Evolutionary conservation across 345 rosid genomes (phyloP).

Genomic region (Sonneratia caseolaris): DNA sequence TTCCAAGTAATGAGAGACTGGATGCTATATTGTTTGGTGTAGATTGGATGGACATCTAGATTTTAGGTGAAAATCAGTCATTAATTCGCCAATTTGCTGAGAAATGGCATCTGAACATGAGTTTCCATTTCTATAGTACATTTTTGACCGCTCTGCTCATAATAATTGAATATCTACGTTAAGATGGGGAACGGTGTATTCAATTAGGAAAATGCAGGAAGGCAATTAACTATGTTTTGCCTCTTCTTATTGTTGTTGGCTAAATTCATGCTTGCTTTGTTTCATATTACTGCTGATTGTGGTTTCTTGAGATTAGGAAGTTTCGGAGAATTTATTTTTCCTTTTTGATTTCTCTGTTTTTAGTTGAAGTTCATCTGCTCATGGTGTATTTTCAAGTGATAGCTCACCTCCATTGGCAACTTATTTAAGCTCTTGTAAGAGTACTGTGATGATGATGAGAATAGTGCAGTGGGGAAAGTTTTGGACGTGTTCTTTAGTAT

Average conservation of each 20-base stretch:
- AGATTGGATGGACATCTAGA: not conserved
- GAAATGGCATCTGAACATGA: not conserved
- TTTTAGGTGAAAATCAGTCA: not conserved
- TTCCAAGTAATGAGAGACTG: not conserved
- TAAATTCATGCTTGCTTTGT: not conserved
- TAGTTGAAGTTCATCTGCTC: not conserved
- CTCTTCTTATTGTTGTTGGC: not conserved
- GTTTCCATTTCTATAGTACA: not conserved
- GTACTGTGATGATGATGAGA: too few species aligned
- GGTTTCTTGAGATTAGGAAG: not conserved
- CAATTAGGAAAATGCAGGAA: not conserved
- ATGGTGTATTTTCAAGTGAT: not conserved
- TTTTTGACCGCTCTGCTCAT: not conserved
- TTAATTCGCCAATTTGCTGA: not conserved
- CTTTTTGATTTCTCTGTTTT: not conserved
- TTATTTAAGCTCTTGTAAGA: too few species aligned
- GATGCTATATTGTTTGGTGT: not conserved
- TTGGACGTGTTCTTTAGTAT: not conserved
- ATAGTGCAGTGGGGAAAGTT: not conserved
- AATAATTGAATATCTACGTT: not conserved
- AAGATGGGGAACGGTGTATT: not conserved
- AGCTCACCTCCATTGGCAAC: not conserved
- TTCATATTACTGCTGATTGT: not conserved
- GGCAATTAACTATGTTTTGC: not conserved
- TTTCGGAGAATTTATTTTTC: not conserved